Base-by-base conservation (phyloP, 2,329 filamentous ascomycete genomes). In the Colletotrichum sp. region DNA sequence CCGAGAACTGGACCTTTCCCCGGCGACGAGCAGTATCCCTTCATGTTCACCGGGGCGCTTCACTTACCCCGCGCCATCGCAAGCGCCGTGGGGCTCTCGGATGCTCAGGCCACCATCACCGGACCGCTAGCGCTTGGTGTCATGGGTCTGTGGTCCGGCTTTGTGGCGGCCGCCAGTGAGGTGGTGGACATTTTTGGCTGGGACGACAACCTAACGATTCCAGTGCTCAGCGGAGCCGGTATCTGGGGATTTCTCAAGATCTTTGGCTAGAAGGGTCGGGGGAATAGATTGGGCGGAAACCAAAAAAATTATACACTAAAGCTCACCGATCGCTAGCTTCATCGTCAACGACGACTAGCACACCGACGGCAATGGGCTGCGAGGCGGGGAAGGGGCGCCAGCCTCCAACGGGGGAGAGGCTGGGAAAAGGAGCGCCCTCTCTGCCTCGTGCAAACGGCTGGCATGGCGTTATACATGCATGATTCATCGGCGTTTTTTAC, bases 201-300 rank as follows among this genome's bases (percentile, higher is more conserved):
- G 94, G 97, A 99, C 82, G 97, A 99, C 86, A 99, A 99, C 85
- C 88, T 99, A 80, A 99, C 96, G 66, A 99, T 99, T 84, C 97
- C 97, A 3, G 92, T 98, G 30, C 89, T 99, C 66, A 98, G 95
- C 82, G 96, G 96, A 28, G 86, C 95, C 62, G 96, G 96, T 8
- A 92, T 99, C 77, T 98, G 95, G 94, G 94, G 94, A 0, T 98
- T 99, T 84, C 89, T 99, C 80, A 98, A 95, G 87, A 84, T 96
- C 65, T 98, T 98, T 89, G 94, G 93, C 69, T 92, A 88, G 83
- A 79, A 30, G 39, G 28, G 71, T 24, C 26, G 62, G 60, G 57
- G 52, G 59, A 64, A 67, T 63, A 73, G 75, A 76, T 13, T 32
- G 52, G 60, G 21, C n/a, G 60, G 34, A 63, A 16, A 59, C 16